phyloP scores from a whole-genome alignment of 768 basidiomycete genomes.

The Daedalea quercina region DNA sequence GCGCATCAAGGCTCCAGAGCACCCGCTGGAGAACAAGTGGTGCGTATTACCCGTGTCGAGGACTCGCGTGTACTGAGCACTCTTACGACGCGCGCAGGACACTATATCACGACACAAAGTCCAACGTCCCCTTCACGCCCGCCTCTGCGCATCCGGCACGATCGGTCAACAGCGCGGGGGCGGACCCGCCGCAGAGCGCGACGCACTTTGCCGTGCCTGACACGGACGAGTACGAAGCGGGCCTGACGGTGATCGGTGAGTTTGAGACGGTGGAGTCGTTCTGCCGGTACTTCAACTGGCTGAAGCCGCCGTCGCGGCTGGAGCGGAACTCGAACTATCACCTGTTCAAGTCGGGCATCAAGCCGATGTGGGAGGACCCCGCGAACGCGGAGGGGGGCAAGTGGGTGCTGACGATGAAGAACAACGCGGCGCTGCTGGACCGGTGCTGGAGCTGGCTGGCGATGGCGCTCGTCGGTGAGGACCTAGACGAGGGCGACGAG shows the following conservation, averaged over 20 bases:
- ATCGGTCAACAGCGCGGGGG: constrained; percentile 2
- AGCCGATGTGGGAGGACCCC: constrained; percentile 96
- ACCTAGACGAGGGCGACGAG: constrained; percentile 60
- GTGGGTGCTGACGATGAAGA: constrained; percentile 93
- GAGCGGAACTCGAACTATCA: constrained; percentile 93
- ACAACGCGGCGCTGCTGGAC: constrained; percentile 72
- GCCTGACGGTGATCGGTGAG: constrained; percentile 79
- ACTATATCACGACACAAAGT: constrained; percentile 83
- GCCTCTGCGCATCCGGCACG: constrained; percentile 16
- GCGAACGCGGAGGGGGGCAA: constrained; percentile 91
- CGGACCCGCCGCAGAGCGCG: constrained; percentile 12
- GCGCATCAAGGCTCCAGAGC: constrained; percentile 63
- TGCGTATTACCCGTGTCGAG: constrained; percentile 28
- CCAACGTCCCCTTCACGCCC: constrained; percentile 56
- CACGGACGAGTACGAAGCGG: constrained; percentile 76
- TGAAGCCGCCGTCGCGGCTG: constrained; percentile 83
- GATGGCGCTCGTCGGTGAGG: constrained; percentile 86
- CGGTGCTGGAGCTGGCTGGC: constrained; percentile 86
- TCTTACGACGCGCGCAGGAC: constrained; percentile 46
- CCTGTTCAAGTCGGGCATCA: constrained; percentile 90
- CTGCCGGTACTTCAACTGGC: constrained; percentile 92
- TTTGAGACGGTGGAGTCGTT: constrained; percentile 88
- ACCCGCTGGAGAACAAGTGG: constrained; percentile 83
- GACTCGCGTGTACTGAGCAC: not conserved
- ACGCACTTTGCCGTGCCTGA: constrained; percentile 43